These are phyloP conservation scores for Neurospora sublineolata DNA, from an alignment of 495 filamentous ascomycete species.

Conservation along the genomic window DNA sequence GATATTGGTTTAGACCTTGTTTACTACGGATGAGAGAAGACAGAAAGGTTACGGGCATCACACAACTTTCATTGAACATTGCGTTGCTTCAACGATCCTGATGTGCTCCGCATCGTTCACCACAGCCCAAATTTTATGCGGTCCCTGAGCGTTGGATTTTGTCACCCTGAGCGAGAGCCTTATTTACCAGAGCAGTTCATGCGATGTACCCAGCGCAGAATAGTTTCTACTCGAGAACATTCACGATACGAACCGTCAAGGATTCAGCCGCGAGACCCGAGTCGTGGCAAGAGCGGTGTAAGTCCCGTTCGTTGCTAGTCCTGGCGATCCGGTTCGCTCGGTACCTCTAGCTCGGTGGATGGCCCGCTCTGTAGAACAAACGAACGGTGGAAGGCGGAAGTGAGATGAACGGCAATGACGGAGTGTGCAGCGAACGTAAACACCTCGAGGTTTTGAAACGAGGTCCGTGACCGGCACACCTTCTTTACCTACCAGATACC, in stretches of 20 bases:
- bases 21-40: neutral
- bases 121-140: neutral
- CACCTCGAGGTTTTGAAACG: neutral
- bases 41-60: neutral
- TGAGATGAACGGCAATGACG: neutral
- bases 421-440: neutral
- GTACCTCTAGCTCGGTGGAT: neutral
- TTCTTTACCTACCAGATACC: neutral
- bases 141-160: neutral
- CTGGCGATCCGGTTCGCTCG: neutral
- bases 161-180: neutral
- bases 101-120: neutral
- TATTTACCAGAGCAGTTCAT: neutral
- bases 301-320: neutral
- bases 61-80: neutral
- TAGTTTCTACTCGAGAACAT: neutral
- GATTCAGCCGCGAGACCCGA: neutral
- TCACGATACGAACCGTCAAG: too few species aligned
- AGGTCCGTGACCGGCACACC: neutral
- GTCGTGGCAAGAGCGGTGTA: neutral
- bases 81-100: neutral
- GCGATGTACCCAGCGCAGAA: neutral
- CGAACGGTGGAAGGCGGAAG: neutral
- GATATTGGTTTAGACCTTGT: neutral
- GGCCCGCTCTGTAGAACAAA: neutral